Conservation (phyloP, 176 grass and related monocot species). For the Thinopyrum elongatum region DNA sequence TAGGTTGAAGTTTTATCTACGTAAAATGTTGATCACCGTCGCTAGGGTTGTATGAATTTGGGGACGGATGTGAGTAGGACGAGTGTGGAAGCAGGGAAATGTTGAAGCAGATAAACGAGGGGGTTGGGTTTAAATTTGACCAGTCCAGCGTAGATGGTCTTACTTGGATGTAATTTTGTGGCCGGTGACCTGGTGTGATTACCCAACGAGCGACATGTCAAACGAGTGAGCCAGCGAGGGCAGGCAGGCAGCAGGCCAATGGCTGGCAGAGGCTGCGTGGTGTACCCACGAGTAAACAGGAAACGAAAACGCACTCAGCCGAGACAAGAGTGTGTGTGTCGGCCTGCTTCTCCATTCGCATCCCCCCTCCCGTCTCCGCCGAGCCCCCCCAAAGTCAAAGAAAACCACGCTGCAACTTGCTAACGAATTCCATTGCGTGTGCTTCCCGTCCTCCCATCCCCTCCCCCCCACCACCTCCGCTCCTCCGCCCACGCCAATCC, state of each 20-base stretch:
- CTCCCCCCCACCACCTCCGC: not conserved
- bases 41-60: too few relatives aligned
- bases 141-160: too few relatives aligned
- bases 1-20: too few relatives aligned
- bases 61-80: too few relatives aligned
- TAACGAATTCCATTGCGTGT: conserved; percentile 32
- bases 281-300: not conserved
- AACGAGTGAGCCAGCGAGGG: not conserved
- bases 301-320: not conserved
- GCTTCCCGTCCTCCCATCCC: conserved; percentile 12
- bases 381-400: not conserved
- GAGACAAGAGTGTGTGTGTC: conserved; percentile 3
- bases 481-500: not conserved
- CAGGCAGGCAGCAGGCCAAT: not conserved
- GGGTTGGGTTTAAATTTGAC: too few relatives aligned
- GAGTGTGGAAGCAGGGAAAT: too few relatives aligned
- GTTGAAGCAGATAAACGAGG: too few relatives aligned
- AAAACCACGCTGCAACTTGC: conserved; percentile 24
- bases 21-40: too few relatives aligned
- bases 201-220: not conserved
- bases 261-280: not conserved
- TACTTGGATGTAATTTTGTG: too few relatives aligned
- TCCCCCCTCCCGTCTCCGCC: not conserved
- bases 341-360: not conserved
- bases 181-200: not conserved